Evolutionary conservation across 2,329 filamentous ascomycete genomes (phyloP).

Genomic region (Aureobasidium lini): DNA sequence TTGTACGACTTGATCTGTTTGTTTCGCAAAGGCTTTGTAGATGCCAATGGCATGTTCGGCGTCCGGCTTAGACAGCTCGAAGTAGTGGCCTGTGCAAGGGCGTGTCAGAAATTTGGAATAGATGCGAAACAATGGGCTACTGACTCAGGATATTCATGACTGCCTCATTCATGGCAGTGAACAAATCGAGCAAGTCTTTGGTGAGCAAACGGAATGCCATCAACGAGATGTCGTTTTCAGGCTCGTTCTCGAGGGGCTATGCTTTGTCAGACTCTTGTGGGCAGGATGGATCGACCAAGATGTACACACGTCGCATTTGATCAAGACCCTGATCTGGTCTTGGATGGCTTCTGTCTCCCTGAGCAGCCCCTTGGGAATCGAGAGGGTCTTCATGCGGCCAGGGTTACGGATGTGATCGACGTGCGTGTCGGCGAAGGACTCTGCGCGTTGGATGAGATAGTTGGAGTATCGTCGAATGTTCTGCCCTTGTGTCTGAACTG

Average conservation of each 20-base stretch:
- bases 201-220: conserved; percentile 89
- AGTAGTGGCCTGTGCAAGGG: conserved; percentile 71
- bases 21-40: conserved; percentile 83
- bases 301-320: conserved; percentile 76
- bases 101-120: conserved; percentile 14
- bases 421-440: conserved; percentile 75
- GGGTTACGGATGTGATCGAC: conserved; percentile 77
- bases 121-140: conserved; percentile 23
- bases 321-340: conserved; percentile 72
- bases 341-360: conserved; percentile 89
- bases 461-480: conserved; percentile 90
- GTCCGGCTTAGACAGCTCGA: conserved; percentile 93
- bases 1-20: conserved; percentile 87
- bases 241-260: conserved; percentile 76
- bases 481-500: conserved; percentile 87
- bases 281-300: not conserved
- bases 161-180: conserved; percentile 92
- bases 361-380: conserved; percentile 84
- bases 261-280: not conserved
- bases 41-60: conserved; percentile 86
- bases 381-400: conserved; percentile 67
- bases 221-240: conserved; percentile 93
- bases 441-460: conserved; percentile 76
- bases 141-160: conserved; percentile 92
- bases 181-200: conserved; percentile 79